These are phyloP conservation scores for Populus hybrid DNA, from an alignment of 441 rosid species.

Conservation along the genomic window DNA sequence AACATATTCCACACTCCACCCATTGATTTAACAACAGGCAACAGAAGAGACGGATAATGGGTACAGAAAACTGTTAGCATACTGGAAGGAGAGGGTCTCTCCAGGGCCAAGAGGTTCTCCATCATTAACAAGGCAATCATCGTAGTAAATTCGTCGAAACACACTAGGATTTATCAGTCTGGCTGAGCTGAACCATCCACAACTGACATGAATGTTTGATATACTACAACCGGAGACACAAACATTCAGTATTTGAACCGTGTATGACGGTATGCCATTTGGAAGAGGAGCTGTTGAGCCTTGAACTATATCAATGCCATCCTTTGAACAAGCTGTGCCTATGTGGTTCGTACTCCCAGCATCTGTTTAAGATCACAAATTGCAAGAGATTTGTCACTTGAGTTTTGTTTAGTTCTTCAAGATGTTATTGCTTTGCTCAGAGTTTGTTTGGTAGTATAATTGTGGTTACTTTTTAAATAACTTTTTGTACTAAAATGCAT, in stretches of 20 bases:
- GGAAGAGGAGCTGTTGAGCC: constrained; percentile 61
- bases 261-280: constrained; percentile 63
- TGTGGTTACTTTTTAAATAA: no score
- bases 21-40: constrained; percentile 30
- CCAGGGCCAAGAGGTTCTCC: constrained; percentile 58
- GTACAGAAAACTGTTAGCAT: constrained; percentile 65
- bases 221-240: constrained; percentile 63
- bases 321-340: constrained; percentile 43
- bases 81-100: constrained; percentile 49
- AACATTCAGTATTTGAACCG: constrained; percentile 55
- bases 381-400: not conserved
- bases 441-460: no score
- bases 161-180: constrained; percentile 51
- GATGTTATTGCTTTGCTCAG: not conserved
- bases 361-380: constrained; percentile 10
- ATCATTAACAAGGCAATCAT: constrained; percentile 76
- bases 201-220: constrained; percentile 52
- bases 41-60: constrained; percentile 65
- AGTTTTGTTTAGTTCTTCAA: not conserved
- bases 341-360: constrained; percentile 39
- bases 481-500: no score
- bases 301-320: constrained; percentile 60
- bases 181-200: constrained; percentile 87
- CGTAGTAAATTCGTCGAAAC: constrained; percentile 59
- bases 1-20: not conserved